Evolutionary conservation across 495 filamentous ascomycete species (phyloP).

Genomic region (Penicillium subrubescens): DNA sequence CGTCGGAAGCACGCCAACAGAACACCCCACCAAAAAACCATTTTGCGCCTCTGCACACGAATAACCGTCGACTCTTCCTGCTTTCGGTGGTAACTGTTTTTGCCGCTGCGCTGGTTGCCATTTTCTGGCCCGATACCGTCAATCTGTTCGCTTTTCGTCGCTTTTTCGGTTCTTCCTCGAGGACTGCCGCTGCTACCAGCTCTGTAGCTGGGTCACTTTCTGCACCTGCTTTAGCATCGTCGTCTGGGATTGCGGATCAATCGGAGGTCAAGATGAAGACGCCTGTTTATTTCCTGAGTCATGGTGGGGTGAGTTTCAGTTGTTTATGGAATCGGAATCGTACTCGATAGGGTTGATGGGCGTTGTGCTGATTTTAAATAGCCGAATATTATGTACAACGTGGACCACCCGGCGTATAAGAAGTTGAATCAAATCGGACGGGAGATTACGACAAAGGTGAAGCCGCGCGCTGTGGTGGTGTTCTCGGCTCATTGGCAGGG

Average conservation of each 20-base stretch:
- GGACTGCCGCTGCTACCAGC: slow-evolving; percentile 4
- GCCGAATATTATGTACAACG: slow-evolving; percentile 76
- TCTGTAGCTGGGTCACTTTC: slow-evolving; percentile 9
- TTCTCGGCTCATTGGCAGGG: slow-evolving; percentile 89
- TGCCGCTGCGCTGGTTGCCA: slow-evolving; percentile 19
- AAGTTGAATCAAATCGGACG: slow-evolving; percentile 67
- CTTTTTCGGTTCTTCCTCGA: slow-evolving; percentile 25
- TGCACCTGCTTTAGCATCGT: not conserved
- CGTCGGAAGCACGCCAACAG: slow-evolving; percentile 21
- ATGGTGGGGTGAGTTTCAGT: slow-evolving; percentile 77
- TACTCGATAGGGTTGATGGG: too few relatives aligned
- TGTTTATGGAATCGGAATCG: too few relatives aligned
- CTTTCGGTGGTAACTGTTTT: slow-evolving; percentile 20
- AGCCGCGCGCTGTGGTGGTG: slow-evolving; percentile 79
- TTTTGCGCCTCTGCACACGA: not conserved
- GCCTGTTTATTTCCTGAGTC: slow-evolving; percentile 78
- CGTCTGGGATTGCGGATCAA: not conserved
- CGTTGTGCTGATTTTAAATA: slow-evolving; percentile 34
- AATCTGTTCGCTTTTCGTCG: slow-evolving; percentile 38
- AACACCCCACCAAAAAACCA: not conserved
- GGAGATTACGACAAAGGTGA: slow-evolving; percentile 79
- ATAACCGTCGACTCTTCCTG: slow-evolving; percentile 9
- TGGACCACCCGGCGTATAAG: slow-evolving; percentile 72
- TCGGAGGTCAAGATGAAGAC: slow-evolving; percentile 36
- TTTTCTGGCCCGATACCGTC: slow-evolving; percentile 25